Conservation (phyloP, 2,329 filamentous ascomycete genomes). For the Ophiostoma australiae region DNA sequence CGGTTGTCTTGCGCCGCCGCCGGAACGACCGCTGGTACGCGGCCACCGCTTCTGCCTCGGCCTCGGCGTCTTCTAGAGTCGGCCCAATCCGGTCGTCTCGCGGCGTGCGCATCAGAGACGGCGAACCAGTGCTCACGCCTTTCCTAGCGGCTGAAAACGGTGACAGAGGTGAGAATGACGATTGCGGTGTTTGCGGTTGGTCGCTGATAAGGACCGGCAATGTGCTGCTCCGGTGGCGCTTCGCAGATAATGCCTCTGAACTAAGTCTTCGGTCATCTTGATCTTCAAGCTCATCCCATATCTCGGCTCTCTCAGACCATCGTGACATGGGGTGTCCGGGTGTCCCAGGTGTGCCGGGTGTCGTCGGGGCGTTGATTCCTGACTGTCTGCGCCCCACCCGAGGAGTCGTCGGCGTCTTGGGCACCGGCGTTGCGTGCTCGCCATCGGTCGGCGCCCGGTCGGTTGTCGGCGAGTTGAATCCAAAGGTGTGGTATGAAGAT, state of each 20-base stretch:
- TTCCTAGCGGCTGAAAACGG: slow-evolving; percentile 34
- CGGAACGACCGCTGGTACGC: slow-evolving; percentile 32
- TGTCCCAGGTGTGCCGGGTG: slow-evolving; percentile 35
- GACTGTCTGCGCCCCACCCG: not conserved
- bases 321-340: slow-evolving; percentile 31
- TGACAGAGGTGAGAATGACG: slow-evolving; percentile 18
- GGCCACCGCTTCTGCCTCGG: slow-evolving; percentile 29
- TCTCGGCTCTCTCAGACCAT: slow-evolving; percentile 68
- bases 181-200: not conserved
- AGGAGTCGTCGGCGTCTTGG: slow-evolving; percentile 15
- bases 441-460: not conserved
- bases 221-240: slow-evolving; percentile 48
- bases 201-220: slow-evolving; percentile 42
- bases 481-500: slow-evolving; percentile 47
- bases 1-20: slow-evolving; percentile 53
- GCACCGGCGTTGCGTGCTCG: not conserved
- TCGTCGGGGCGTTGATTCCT: not conserved
- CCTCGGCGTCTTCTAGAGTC: not conserved
- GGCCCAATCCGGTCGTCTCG: slow-evolving; percentile 25
- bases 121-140: slow-evolving; percentile 32
- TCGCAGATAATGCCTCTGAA: slow-evolving; percentile 29
- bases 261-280: slow-evolving; percentile 45
- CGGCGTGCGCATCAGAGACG: slow-evolving; percentile 23
- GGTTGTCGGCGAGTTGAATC: slow-evolving; percentile 25
- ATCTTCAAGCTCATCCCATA: slow-evolving; percentile 85